Percentiles rank a stretch among this genome's conserved stretches.
These are phyloP conservation scores for Zygosaccharomyces rouxii DNA, from an alignment of 805 yeast genomes.

Conservation along the genomic window DNA sequence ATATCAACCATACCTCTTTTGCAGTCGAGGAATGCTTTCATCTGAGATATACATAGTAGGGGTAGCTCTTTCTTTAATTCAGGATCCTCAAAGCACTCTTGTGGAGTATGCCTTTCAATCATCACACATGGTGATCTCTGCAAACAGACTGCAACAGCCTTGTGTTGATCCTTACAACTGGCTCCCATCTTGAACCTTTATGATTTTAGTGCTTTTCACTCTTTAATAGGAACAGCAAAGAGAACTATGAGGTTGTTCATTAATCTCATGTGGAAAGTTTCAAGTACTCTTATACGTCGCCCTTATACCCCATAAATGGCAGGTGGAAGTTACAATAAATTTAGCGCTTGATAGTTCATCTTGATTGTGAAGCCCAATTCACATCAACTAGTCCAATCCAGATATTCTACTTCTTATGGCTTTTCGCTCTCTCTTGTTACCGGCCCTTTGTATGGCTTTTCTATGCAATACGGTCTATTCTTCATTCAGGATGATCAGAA, in stretches of 20 bases:
- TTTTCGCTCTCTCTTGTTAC: neutral
- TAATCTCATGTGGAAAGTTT: neutral
- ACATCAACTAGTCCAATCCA: neutral
- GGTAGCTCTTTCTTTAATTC: conserved; percentile 74
- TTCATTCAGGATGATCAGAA: neutral
- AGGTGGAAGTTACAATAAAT: neutral
- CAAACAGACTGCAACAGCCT: conserved; percentile 91
- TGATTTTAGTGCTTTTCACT: neutral
- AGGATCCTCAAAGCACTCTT: conserved; percentile 79
- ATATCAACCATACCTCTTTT: conserved; percentile 87
- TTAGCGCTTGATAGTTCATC: neutral
- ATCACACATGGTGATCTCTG: conserved; percentile 96
- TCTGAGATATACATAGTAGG: conserved; percentile 78
- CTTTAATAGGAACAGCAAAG: neutral
- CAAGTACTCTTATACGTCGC: conserved; percentile 11
- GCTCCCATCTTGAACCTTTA: conserved; percentile 45
- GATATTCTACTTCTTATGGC: neutral
- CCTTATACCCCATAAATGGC: neutral
- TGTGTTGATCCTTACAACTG: conserved; percentile 91
- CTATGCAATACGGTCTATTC: neutral
- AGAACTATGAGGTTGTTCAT: neutral
- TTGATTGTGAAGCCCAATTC: neutral
- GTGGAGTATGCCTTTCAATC: conserved; percentile 83
- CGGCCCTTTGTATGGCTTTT: neutral
- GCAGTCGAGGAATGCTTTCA: conserved; percentile 84